phyloP scores from a whole-genome alignment of 2,329 filamentous ascomycete genomes.

The Setomelanomma holmii region DNA sequence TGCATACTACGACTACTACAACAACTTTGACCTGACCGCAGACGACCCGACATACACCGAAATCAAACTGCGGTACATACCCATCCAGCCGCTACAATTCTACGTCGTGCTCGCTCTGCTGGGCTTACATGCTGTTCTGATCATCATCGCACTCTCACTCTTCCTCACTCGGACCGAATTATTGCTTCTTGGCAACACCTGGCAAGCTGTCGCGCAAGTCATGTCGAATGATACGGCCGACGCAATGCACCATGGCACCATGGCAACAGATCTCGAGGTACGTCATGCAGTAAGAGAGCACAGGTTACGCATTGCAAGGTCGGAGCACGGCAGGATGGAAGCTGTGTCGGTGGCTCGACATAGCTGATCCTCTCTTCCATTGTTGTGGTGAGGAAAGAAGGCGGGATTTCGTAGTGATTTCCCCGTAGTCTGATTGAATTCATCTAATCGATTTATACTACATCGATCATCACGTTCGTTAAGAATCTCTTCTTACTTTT shows the following conservation, averaged over 20 bases:
- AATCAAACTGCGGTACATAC: background rate
- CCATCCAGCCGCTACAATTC: background rate
- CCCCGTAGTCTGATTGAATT: no score
- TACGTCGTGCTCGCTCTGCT: background rate
- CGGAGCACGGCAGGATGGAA: background rate
- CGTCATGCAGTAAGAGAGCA: background rate
- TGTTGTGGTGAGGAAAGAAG: no score
- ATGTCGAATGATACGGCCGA: background rate
- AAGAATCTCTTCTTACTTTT: no score
- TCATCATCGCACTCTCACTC: background rate
- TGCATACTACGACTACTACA: background rate
- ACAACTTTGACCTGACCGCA: background rate
- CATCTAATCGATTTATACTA: no score
- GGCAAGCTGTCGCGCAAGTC: constrained; percentile 6
- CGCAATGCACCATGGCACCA: background rate
- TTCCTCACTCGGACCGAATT: background rate
- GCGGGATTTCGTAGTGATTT: no score
- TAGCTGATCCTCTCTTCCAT: background rate
- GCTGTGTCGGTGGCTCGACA: background rate
- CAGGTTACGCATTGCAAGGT: background rate
- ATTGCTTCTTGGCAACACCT: background rate
- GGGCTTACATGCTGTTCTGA: background rate
- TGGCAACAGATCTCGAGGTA: background rate
- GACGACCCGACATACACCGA: background rate
- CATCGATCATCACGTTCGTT: no score